These are phyloP conservation scores for Tricholomella constricta DNA, from an alignment of 768 basidiomycete genomes.

Conservation along the genomic window DNA sequence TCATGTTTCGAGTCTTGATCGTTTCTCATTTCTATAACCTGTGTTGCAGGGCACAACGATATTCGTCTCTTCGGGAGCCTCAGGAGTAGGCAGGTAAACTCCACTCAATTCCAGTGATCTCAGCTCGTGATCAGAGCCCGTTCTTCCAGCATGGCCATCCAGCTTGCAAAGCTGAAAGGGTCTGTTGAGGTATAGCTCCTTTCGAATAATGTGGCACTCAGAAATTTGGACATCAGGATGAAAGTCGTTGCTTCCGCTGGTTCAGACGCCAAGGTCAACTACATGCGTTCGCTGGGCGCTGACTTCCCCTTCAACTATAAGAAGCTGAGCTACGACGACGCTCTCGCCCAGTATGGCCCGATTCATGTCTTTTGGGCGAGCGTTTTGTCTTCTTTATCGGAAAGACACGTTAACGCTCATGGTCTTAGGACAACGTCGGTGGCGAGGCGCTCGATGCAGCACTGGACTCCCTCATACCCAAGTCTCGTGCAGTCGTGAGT, in stretches of 20 bases:
- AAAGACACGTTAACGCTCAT: neutral
- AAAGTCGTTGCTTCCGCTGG: constrained; percentile 68
- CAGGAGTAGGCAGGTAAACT: constrained; percentile 33
- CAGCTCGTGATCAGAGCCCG: neutral
- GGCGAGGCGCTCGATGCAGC: constrained; percentile 42
- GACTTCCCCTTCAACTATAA: constrained; percentile 72
- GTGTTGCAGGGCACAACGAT: constrained; percentile 24
- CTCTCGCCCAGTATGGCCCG: constrained; percentile 52
- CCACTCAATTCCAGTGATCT: neutral
- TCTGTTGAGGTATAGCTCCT: neutral
- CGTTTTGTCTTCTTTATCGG: neutral
- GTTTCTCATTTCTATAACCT: neutral
- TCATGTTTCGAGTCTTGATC: neutral
- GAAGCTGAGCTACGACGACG: constrained; percentile 42
- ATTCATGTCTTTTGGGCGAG: constrained; percentile 46
- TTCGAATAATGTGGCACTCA: neutral
- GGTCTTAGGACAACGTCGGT: constrained; percentile 46
- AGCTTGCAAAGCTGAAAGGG: constrained; percentile 40
- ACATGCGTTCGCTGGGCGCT: constrained; percentile 50
- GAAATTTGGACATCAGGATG: neutral
- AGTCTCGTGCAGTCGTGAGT: constrained; percentile 45
- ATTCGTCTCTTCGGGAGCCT: constrained; percentile 30
- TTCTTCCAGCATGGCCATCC: constrained; percentile 30
- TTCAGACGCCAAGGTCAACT: constrained; percentile 60
- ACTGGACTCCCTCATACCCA: constrained; percentile 35